Evolutionary conservation across 2,329 filamentous ascomycete species (phyloP), one percentile per base, ranked within the genome.

Genomic region (Exophiala oligosperma): DNA sequence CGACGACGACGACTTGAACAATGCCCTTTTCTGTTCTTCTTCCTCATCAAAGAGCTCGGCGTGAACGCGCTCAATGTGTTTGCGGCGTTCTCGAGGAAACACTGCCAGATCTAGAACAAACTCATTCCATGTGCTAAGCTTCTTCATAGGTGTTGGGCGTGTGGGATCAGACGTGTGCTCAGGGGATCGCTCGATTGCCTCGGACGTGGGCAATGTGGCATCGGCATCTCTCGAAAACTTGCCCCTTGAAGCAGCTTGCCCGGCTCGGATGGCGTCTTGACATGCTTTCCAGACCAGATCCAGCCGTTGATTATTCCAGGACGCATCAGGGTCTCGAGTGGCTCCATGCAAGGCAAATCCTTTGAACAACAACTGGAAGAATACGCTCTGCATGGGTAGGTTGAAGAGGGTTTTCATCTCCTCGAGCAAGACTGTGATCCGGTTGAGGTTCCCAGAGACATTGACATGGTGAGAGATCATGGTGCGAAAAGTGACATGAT

Each of bases 291-390:
- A 89, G 9, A 91, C 84, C 43, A 78, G 80, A 44, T 87, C 81
- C 2, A 97, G 81, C n/a, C 85, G 82, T 63, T 81, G 74, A 29
- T 79, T 76, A 28, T 84, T 91, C 93, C 94, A 99, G 11, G 84
- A 80, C 0, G 86, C 86, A 62, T 86, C 77, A 24, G 78, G 75
- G 35, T 59, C 56, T 21, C 50, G 53, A 17, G 81, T 73, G 26
- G 85, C 86, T 9, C 92, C 93, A 68, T 96, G 87, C 2, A 77
- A 72, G 32, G 82, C 80, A 69, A 97, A 99, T 0, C 90, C 92
- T 67, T 91, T 88, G 74, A 97, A 90, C 2, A 97, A 78, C 6
- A 88, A 81, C 38, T 94, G 78, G 68, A 93, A 97, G 24, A 96
- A 83, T 57, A 88, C 83, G 4, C 88, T 89, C 60, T 93, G 85